These are phyloP conservation scores for Colletotrichum sp. DNA, from an alignment of 2,329 filamentous ascomycete genomes.

Conservation along the genomic window DNA sequence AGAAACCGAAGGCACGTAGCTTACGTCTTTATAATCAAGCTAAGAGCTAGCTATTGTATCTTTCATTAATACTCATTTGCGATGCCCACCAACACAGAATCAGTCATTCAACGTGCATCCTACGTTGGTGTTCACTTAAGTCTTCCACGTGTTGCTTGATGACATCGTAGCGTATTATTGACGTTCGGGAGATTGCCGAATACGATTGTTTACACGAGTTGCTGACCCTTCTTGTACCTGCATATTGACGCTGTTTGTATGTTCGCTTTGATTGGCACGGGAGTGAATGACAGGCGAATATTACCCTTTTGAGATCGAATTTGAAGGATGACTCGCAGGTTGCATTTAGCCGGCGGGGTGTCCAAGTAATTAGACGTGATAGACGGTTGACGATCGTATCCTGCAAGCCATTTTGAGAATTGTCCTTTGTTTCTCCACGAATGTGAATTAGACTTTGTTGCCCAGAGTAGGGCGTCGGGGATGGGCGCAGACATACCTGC, in stretches of 20 bases:
- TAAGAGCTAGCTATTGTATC: not conserved
- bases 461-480: not conserved
- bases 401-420: not conserved
- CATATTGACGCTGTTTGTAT: not conserved
- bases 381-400: not conserved
- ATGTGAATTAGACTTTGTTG: not conserved
- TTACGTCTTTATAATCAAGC: not conserved
- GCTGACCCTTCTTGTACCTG: not conserved
- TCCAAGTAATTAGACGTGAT: not conserved
- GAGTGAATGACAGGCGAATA: not conserved
- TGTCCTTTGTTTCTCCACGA: not conserved
- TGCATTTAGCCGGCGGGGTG: not conserved
- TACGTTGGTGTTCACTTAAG: not conserved
- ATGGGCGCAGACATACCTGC: not conserved
- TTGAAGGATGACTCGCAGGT: not conserved
- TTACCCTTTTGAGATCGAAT: not conserved
- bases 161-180: not conserved
- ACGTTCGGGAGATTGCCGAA: not conserved
- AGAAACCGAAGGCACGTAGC: not conserved
- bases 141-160: not conserved
- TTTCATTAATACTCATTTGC: not conserved
- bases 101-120: not conserved
- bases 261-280: not conserved
- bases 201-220: not conserved
- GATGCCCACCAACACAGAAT: not conserved